Evolutionary conservation across 129 eudicot genomes (phyloP).

Genomic region (Tanacetum coccineum): DNA sequence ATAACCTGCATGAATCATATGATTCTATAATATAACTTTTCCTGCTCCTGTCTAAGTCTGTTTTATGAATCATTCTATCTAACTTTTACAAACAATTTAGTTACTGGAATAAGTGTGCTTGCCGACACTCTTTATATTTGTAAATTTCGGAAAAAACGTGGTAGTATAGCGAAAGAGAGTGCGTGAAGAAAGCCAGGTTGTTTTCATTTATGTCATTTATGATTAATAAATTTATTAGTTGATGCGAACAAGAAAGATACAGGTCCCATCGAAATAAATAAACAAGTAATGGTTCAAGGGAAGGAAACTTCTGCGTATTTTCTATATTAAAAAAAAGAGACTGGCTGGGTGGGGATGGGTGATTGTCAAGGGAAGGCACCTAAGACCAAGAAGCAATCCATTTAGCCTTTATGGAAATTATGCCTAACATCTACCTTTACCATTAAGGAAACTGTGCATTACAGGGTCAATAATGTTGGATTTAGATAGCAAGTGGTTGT

Average conservation of each 20-base stretch:
- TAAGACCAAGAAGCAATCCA: conserved; percentile 1
- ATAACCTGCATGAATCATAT: too few relatives aligned
- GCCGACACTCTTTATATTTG: too few relatives aligned
- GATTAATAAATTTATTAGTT: background rate
- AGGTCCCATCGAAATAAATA: background rate
- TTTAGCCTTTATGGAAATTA: too few relatives aligned
- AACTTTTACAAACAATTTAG: background rate
- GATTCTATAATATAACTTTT: too few relatives aligned
- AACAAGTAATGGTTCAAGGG: background rate
- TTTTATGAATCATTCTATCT: too few relatives aligned
- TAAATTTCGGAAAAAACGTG: background rate
- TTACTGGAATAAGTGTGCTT: too few relatives aligned
- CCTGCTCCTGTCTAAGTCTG: too few relatives aligned
- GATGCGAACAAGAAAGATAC: too few relatives aligned
- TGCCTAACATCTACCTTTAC: conserved; percentile 11
- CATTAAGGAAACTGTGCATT: conserved; percentile 16
- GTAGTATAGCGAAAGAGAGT: background rate
- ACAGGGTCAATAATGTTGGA: background rate
- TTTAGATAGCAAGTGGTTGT: background rate
- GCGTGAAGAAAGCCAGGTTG: background rate
- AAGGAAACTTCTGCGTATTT: background rate
- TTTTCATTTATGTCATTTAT: background rate
- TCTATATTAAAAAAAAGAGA: background rate
- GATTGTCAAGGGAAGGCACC: background rate
- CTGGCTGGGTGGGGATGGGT: background rate